Conservation (phyloP, 2,329 filamentous ascomycete genomes). For the Claviceps monticola region DNA sequence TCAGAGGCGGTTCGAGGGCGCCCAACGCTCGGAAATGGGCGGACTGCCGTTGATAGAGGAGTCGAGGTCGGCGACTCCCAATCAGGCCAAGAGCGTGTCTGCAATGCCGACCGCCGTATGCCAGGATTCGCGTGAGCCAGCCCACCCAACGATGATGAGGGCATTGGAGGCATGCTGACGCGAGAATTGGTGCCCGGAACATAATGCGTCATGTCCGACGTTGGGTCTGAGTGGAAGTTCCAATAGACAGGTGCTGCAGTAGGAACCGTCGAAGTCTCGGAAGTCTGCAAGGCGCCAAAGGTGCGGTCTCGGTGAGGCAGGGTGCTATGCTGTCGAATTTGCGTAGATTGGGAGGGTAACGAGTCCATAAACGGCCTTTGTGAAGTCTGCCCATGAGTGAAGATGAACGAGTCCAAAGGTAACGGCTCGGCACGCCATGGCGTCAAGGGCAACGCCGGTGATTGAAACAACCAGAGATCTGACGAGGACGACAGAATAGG, state of each 20-base stretch:
- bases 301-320: slow-evolving; percentile 5
- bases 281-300: slow-evolving; percentile 1
- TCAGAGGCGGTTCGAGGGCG: slow-evolving; percentile 9
- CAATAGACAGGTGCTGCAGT: neutral
- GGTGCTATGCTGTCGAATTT: neutral
- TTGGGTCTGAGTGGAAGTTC: neutral
- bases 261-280: neutral
- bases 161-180: neutral
- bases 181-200: neutral
- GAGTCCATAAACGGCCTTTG: neutral
- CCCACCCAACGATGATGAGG: neutral
- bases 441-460: slow-evolving; percentile 10
- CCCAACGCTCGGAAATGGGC: slow-evolving; percentile 9
- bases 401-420: neutral
- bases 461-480: slow-evolving; percentile 13
- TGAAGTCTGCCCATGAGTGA: neutral
- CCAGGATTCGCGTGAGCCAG: neutral
- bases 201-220: neutral
- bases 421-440: slow-evolving; percentile 12
- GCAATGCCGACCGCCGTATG: neutral
- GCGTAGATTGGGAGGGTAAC: neutral
- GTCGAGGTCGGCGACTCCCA: slow-evolving; percentile 9
- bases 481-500: slow-evolving; percentile 14
- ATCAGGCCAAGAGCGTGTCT: neutral
- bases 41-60: slow-evolving; percentile 9